Evolutionary conservation across 2,329 filamentous ascomycete species (phyloP).

Genomic region (Botryosphaeria agaves): DNA sequence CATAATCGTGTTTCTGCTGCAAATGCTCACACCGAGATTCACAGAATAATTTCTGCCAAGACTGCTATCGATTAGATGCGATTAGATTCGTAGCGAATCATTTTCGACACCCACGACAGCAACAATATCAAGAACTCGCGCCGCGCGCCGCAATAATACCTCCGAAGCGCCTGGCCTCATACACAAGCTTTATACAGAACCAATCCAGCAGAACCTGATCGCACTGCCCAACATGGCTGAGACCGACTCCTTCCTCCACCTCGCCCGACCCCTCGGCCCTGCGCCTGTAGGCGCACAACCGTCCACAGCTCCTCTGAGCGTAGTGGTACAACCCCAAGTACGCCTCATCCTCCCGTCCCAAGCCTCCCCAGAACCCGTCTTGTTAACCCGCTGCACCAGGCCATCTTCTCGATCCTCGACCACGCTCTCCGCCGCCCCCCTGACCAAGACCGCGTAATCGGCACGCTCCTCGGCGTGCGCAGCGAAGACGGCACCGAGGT

Average conservation of each 20-base stretch:
- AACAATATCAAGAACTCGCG: too few relatives aligned
- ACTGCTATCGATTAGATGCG: too few relatives aligned
- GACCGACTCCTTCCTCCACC: conserved; percentile 79
- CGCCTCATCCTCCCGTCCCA: too few relatives aligned
- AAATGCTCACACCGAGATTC: too few relatives aligned
- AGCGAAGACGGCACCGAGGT: conserved; percentile 95
- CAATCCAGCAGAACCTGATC: conserved; percentile 1
- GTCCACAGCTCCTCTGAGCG: conserved; percentile 78
- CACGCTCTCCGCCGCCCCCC: conserved; percentile 84
- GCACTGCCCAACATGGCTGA: conserved; percentile 52
- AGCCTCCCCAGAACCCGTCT: conserved; percentile 21
- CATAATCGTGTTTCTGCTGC: conserved; percentile 4
- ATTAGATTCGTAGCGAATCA: too few relatives aligned
- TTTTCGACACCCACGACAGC: too few relatives aligned
- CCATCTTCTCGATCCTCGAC: conserved; percentile 56
- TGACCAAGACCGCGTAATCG: conserved; percentile 90
- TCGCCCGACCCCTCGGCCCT: conserved; percentile 80
- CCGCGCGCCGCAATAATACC: too few relatives aligned
- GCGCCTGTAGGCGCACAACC: conserved; percentile 61
- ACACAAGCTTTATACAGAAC: too few relatives aligned
- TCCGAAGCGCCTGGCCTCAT: too few relatives aligned
- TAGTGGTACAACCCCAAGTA: conserved; percentile 92
- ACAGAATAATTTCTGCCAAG: too few relatives aligned
- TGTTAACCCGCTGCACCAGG: too few relatives aligned
- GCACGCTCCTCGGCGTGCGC: conserved; percentile 79